A percentile compares a stretch with the other conserved stretches of the same genome.
Evolutionary conservation across 169 alveolate species (phyloP).

Genomic region (Perkinsus marinus): DNA sequence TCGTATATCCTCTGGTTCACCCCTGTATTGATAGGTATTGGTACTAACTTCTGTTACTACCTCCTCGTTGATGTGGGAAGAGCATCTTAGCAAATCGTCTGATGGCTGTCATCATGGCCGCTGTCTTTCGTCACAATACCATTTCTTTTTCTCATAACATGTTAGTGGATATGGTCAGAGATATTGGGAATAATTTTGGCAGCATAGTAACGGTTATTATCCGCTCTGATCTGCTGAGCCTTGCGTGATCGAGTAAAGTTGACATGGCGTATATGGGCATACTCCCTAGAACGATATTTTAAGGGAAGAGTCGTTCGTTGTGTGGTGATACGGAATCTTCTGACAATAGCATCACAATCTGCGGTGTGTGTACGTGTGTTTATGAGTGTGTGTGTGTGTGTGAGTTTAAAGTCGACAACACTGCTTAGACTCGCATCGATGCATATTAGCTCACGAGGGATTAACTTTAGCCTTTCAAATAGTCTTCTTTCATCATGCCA

Average conservation of each 20-base stretch:
- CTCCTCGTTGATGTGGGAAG: background rate
- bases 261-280: too few relatives aligned
- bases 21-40: background rate
- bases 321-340: background rate
- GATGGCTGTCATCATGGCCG: background rate
- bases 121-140: background rate
- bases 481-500: too few relatives aligned
- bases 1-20: too few relatives aligned
- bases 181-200: background rate
- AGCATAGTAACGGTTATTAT: background rate
- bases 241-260: too few relatives aligned
- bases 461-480: too few relatives aligned
- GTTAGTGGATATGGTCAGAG: background rate
- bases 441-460: too few relatives aligned
- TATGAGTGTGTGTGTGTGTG: too few relatives aligned
- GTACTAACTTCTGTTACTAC: background rate
- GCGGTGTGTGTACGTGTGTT: too few relatives aligned
- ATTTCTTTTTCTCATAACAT: background rate
- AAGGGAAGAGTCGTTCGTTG: background rate
- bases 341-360: background rate
- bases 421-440: too few relatives aligned
- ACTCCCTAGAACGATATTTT: too few relatives aligned
- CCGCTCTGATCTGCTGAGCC: background rate
- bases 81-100: background rate
- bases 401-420: too few relatives aligned